phyloP scores from a whole-genome alignment of 2,329 filamentous ascomycete genomes.

The Rutstroemia sp. region DNA sequence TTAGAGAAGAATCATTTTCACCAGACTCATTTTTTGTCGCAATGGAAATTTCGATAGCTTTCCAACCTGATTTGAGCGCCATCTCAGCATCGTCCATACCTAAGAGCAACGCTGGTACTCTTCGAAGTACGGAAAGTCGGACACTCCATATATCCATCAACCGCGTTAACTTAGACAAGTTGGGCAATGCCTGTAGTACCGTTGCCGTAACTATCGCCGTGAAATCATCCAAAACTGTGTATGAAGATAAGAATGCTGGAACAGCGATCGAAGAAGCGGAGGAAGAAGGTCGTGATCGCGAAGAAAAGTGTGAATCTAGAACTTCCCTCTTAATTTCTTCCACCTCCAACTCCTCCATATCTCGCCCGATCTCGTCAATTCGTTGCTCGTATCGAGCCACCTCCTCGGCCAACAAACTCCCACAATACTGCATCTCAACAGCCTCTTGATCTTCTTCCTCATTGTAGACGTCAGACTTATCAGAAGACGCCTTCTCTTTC shows the following conservation, averaged over 20 bases:
- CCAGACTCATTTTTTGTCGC: conserved; percentile 8
- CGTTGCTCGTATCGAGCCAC: conserved; percentile 64
- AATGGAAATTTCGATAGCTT: conserved; percentile 40
- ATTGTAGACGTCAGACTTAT: neutral
- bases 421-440: conserved; percentile 32
- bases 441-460: conserved; percentile 8
- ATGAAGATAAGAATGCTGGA: conserved; percentile 40
- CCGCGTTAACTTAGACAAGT: conserved; percentile 63
- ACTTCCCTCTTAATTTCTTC: conserved; percentile 89
- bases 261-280: conserved; percentile 37
- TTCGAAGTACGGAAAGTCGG: conserved; percentile 66
- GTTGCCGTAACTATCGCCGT: conserved; percentile 87
- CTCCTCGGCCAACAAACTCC: conserved; percentile 58
- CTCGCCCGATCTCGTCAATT: conserved; percentile 63
- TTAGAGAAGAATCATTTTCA: conserved; percentile 12
- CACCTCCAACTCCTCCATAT: conserved; percentile 63
- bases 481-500: conserved; percentile 34
- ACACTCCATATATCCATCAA: conserved; percentile 74
- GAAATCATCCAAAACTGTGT: conserved; percentile 76
- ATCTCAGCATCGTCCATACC: conserved; percentile 60
- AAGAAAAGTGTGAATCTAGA: conserved; percentile 69
- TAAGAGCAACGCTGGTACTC: conserved; percentile 60
- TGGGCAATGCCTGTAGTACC: conserved; percentile 80
- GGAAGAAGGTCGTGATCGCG: conserved; percentile 45
- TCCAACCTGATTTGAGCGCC: conserved; percentile 60